A percentile compares a stretch with the other conserved stretches of the same genome.
Evolutionary conservation across 176 grass and related monocot genomes (phyloP).

Genomic region (Ampelocalamus luodianensis): DNA sequence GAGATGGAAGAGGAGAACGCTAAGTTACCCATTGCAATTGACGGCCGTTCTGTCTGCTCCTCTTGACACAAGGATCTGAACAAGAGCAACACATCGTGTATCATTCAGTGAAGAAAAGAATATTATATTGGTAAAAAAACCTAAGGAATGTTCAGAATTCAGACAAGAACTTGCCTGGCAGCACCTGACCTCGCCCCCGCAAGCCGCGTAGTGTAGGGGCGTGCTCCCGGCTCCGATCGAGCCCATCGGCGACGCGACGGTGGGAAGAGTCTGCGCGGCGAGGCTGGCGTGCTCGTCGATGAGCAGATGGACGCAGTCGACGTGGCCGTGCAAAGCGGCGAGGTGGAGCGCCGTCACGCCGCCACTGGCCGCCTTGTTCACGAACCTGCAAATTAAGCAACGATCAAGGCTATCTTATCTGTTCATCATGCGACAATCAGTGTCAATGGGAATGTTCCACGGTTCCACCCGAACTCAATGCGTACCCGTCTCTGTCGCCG

Average conservation of each 20-base stretch:
- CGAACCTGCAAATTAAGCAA: conserved; percentile 29
- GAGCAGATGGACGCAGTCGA: conserved; percentile 83
- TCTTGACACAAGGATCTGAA: conserved; percentile 70
- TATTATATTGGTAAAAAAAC: neutral
- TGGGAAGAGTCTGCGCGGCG: conserved; percentile 48
- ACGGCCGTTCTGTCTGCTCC: conserved; percentile 58
- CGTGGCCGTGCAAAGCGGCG: conserved; percentile 72
- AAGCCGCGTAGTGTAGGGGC: conserved; percentile 85
- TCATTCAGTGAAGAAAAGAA: neutral
- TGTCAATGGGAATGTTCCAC: neutral
- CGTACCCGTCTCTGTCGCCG: conserved; percentile 41
- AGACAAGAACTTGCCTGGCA: conserved; percentile 64
- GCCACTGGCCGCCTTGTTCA: conserved; percentile 62
- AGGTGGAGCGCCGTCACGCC: conserved; percentile 85
- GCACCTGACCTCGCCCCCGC: conserved; percentile 76
- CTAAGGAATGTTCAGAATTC: neutral
- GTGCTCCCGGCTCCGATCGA: conserved; percentile 86
- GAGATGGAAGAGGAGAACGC: neutral
- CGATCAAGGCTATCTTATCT: neutral
- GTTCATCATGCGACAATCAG: neutral
- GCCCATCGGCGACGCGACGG: conserved; percentile 51
- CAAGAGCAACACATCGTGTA: neutral
- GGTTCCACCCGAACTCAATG: neutral
- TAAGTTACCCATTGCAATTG: conserved; percentile 76
- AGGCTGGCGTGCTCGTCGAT: conserved; percentile 66